These are phyloP conservation scores for Monocercomonoides exilis DNA, from an alignment of 78 protist genomes.

Conservation along the genomic window DNA sequence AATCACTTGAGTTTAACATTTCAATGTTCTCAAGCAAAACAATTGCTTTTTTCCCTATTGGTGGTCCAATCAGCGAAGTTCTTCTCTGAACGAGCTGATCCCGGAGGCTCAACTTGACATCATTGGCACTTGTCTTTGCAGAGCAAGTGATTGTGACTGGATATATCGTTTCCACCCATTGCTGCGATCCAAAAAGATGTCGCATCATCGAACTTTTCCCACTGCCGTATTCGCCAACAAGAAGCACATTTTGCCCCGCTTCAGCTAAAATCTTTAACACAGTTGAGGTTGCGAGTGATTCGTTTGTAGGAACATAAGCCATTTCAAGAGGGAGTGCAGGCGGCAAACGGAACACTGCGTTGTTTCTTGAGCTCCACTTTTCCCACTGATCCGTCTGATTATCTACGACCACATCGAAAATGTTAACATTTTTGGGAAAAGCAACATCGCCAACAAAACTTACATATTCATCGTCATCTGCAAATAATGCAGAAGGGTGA, in stretches of 20 bases:
- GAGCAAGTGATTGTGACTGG: neutral
- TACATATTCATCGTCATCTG: neutral
- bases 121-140: neutral
- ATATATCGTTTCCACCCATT: neutral
- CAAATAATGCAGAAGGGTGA: neutral
- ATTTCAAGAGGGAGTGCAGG: neutral
- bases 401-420: neutral
- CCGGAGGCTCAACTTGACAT: conserved; percentile 18
- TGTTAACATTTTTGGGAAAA: neutral
- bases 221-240: neutral
- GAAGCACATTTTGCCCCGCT: neutral
- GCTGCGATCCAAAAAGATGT: neutral
- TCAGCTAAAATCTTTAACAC: neutral
- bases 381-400: neutral
- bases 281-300: neutral
- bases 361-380: neutral
- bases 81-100: conserved; percentile 35
- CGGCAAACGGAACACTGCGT: neutral
- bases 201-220: conserved; percentile 56
- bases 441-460: neutral
- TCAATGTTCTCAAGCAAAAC: conserved; percentile 61
- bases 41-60: conserved; percentile 35
- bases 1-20: conserved; percentile 56
- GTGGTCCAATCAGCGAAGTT: conserved; percentile 53
- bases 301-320: neutral